Evolutionary conservation across 495 filamentous ascomycete genomes (phyloP).

Genomic region (Tuber brumale): DNA sequence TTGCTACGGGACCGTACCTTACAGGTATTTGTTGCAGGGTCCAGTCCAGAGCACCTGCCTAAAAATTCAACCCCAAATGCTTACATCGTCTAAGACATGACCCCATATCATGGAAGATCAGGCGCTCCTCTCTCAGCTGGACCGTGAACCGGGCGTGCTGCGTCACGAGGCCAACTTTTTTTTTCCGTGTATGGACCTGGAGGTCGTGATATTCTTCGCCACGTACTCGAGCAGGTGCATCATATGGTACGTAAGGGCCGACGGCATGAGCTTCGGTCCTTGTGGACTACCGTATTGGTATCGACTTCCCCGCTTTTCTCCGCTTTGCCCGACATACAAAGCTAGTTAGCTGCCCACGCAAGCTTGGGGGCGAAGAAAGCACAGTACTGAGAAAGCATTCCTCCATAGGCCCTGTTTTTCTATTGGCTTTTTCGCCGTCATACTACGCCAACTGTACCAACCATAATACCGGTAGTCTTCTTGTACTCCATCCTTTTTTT

Average conservation of each 20-base stretch:
- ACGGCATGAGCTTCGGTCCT: not conserved
- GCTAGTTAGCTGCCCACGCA: not conserved
- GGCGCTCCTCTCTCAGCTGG: not conserved
- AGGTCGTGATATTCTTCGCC: not conserved
- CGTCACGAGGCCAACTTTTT: not conserved
- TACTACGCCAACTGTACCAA: not conserved
- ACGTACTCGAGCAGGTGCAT: not conserved
- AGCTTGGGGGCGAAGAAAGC: not conserved
- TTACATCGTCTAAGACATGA: not conserved
- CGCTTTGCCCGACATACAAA: not conserved
- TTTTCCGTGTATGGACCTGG: not conserved
- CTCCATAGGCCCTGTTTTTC: no score
- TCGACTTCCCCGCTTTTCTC: not conserved
- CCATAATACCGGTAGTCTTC: not conserved
- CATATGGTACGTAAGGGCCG: not conserved
- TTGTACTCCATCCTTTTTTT: not conserved
- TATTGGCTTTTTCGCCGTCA: not conserved
- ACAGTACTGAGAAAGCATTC: no score
- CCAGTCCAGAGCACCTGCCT: not conserved
- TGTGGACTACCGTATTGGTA: not conserved
- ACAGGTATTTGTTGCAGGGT: not conserved
- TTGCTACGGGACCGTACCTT: not conserved
- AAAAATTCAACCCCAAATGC: not conserved
- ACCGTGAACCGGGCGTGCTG: not conserved
- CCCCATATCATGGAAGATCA: not conserved